Evolutionary conservation across 2,329 filamentous ascomycete species (phyloP).

Genomic region (Cladosporium sp.): DNA sequence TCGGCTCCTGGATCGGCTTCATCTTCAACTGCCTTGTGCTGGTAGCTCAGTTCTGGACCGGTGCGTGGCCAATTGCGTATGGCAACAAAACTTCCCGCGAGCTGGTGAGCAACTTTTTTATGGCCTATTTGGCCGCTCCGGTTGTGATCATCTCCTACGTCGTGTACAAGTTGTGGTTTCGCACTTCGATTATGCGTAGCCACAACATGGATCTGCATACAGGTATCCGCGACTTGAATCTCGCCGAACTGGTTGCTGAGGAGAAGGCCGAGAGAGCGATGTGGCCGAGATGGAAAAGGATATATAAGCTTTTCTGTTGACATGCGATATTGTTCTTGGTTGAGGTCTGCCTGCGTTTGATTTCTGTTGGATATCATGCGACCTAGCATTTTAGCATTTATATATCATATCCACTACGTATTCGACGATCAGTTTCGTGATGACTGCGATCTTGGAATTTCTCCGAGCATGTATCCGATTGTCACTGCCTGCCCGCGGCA

Average conservation of each 20-base stretch:
- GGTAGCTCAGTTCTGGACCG: slow-evolving; percentile 44
- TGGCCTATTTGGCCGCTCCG: slow-evolving; percentile 36
- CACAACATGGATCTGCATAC: slow-evolving; percentile 85
- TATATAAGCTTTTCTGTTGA: slow-evolving; percentile 51
- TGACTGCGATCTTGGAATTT: background rate
- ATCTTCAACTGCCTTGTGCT: slow-evolving; percentile 53
- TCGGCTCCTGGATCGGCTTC: slow-evolving; percentile 64
- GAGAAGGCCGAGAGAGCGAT: slow-evolving; percentile 70
- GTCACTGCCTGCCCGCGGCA: background rate
- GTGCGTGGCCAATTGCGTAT: slow-evolving; percentile 28
- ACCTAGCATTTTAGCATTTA: background rate
- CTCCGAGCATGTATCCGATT: background rate
- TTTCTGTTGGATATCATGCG: background rate
- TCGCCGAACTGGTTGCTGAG: slow-evolving; percentile 74
- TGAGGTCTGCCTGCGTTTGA: background rate
- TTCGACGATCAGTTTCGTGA: background rate
- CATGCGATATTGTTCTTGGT: background rate
- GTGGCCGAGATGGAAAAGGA: slow-evolving; percentile 52
- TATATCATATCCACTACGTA: background rate
- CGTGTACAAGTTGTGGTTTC: slow-evolving; percentile 34
- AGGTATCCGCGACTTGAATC: slow-evolving; percentile 79
- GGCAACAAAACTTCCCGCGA: slow-evolving; percentile 21
- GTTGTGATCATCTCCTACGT: slow-evolving; percentile 37
- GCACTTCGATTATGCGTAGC: slow-evolving; percentile 56
- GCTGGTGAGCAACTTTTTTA: slow-evolving; percentile 32